These are phyloP conservation scores for Fraxinus ornus DNA, from an alignment of 305 asterid species.

Conservation along the genomic window DNA sequence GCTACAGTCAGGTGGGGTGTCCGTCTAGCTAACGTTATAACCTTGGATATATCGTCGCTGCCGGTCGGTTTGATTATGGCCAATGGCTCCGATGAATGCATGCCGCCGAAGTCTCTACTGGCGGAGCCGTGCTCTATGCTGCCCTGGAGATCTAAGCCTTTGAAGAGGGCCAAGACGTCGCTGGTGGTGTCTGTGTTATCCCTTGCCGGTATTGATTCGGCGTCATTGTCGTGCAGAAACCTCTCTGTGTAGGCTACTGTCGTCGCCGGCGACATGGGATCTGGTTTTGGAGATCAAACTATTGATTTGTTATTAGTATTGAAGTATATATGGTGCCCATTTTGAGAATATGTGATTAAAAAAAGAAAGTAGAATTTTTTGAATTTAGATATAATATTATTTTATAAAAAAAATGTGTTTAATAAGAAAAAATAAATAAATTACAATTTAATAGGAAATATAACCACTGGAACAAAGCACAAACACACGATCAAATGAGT, in stretches of 20 bases:
- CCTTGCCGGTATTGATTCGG: constrained; percentile 37
- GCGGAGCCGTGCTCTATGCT: constrained; percentile 36
- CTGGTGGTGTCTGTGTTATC: neutral
- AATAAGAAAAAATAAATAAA: too few species aligned
- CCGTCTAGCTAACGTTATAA: constrained; percentile 42
- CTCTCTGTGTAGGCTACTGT: constrained; percentile 75
- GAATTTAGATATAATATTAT: too few species aligned
- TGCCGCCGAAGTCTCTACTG: constrained; percentile 76
- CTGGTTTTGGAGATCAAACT: neutral
- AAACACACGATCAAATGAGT: too few species aligned
- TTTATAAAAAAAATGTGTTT: too few species aligned
- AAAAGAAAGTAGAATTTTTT: too few species aligned
- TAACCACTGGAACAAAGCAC: too few species aligned
- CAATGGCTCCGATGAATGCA: constrained; percentile 48
- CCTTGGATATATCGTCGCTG: constrained; percentile 59
- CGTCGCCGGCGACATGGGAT: constrained; percentile 16
- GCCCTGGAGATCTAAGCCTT: constrained; percentile 44
- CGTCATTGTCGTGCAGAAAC: constrained; percentile 48
- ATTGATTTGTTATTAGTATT: neutral
- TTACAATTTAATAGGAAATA: too few species aligned
- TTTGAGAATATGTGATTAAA: too few species aligned
- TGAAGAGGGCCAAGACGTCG: constrained; percentile 33
- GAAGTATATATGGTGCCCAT: neutral
- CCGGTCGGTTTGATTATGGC: constrained; percentile 57
- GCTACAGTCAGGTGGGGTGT: constrained; percentile 69